phyloP scores from a whole-genome alignment of 169 alveolate species.

The Plasmodium chabaudi region DNA sequence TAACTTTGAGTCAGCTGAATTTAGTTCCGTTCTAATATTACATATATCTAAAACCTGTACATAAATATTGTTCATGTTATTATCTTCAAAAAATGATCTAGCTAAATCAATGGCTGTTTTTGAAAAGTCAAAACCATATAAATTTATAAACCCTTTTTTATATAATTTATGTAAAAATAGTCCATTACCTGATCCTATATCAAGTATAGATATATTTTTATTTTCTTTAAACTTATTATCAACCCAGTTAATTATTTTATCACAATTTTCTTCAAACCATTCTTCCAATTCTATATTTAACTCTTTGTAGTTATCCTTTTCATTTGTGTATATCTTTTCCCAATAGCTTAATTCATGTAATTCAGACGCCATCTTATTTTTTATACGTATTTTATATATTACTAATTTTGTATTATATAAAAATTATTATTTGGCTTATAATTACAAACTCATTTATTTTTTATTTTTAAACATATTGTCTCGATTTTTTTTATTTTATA shows the following conservation, averaged over 20 bases:
- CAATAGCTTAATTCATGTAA: slow-evolving; percentile 64
- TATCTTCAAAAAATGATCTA: slow-evolving; percentile 28
- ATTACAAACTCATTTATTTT: too few relatives aligned
- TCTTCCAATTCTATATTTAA: slow-evolving; percentile 57
- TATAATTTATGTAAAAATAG: slow-evolving; percentile 75
- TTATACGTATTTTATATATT: too few relatives aligned
- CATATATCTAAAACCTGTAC: slow-evolving; percentile 75
- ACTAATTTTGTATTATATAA: too few relatives aligned
- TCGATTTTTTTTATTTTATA: too few relatives aligned
- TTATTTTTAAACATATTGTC: too few relatives aligned
- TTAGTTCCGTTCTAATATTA: slow-evolving; percentile 23
- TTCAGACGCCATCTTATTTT: slow-evolving; percentile 14
- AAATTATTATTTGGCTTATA: too few relatives aligned
- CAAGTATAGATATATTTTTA: slow-evolving; percentile 66
- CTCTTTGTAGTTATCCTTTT: slow-evolving; percentile 60
- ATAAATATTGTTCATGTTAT: slow-evolving; percentile 24
- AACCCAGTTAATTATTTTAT: slow-evolving; percentile 60
- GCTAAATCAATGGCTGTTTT: slow-evolving; percentile 81
- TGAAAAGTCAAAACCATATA: slow-evolving; percentile 82
- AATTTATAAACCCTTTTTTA: slow-evolving; percentile 58
- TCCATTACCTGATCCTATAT: slow-evolving; percentile 85
- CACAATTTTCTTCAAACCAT: slow-evolving; percentile 77
- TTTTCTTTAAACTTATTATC: slow-evolving; percentile 20
- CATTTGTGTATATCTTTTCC: slow-evolving; percentile 70
- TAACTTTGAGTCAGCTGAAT: slow-evolving; percentile 1